Conservation (phyloP, 768 basidiomycete genomes). For the Lactarius sanguifluus region DNA sequence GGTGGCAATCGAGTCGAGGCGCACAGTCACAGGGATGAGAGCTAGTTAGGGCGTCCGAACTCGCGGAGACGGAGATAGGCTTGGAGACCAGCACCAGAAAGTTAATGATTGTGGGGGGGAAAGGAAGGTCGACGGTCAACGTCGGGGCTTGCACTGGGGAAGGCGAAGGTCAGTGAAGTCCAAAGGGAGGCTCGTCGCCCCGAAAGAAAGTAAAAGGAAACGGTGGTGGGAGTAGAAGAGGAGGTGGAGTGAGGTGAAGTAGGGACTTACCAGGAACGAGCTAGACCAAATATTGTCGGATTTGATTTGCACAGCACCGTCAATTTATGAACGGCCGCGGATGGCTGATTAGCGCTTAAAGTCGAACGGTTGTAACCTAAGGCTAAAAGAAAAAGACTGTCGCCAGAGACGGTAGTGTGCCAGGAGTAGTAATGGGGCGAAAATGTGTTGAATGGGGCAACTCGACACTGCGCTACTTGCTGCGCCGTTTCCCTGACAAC, state of each 20-base stretch:
- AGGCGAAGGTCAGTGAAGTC: slow-evolving; percentile 37
- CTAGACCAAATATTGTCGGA: slow-evolving; percentile 13
- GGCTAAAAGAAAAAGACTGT: neutral
- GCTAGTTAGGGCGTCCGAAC: neutral
- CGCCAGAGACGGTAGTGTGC: neutral
- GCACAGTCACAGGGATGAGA: slow-evolving; percentile 3
- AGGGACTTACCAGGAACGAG: slow-evolving; percentile 21
- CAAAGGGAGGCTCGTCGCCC: slow-evolving; percentile 19
- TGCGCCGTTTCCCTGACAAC: neutral
- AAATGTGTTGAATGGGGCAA: neutral
- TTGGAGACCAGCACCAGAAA: slow-evolving; percentile 19
- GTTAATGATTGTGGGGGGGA: slow-evolving; percentile 10
- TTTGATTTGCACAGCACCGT: neutral
- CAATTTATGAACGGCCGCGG: neutral
- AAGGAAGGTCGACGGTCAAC: slow-evolving; percentile 23
- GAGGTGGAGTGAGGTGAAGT: slow-evolving; percentile 11
- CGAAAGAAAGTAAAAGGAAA: slow-evolving; percentile 33
- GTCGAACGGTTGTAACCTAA: neutral
- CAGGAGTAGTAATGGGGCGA: neutral
- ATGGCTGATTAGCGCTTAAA: neutral
- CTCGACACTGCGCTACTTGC: neutral
- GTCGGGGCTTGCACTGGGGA: slow-evolving; percentile 31
- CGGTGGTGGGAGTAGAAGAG: slow-evolving; percentile 31
- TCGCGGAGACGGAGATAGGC: slow-evolving; percentile 5
- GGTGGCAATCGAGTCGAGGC: neutral